Conservation (phyloP, 345 rosid genomes). For the Moringa oleifera region DNA sequence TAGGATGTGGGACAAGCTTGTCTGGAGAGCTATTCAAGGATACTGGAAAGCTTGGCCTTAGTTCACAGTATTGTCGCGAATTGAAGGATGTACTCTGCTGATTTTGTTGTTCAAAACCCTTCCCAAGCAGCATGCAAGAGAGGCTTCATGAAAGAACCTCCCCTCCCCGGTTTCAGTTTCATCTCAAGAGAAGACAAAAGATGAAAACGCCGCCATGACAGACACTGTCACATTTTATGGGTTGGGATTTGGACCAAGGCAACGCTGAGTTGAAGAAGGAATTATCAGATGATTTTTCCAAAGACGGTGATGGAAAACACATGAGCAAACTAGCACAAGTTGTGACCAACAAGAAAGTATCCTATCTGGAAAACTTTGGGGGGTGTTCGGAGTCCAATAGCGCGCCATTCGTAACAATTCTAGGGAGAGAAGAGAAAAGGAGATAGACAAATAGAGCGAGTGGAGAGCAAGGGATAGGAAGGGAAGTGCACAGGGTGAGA, state of each 20-base stretch:
- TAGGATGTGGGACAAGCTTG: conserved; percentile 88
- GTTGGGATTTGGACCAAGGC: conserved; percentile 50
- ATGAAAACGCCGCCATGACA: conserved; percentile 23
- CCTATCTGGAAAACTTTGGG: conserved; percentile 63
- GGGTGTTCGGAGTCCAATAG: conserved; percentile 62
- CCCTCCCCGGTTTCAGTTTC: not conserved
- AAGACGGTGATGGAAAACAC: conserved; percentile 33
- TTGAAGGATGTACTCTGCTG: conserved; percentile 78
- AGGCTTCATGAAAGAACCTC: conserved; percentile 17
- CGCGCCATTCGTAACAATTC: conserved; percentile 33
- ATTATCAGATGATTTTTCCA: conserved; percentile 20
- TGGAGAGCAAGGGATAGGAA: not conserved
- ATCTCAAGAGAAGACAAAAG: conserved; percentile 18
- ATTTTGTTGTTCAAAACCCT: conserved; percentile 52
- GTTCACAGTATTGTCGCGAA: conserved; percentile 65
- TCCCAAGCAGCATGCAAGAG: conserved; percentile 31
- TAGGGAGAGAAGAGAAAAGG: not conserved
- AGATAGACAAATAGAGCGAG: not conserved
- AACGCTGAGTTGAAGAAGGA: conserved; percentile 36
- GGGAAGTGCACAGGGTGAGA: not conserved
- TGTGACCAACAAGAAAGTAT: conserved; percentile 44
- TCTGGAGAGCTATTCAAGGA: conserved; percentile 82
- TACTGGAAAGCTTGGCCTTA: conserved; percentile 83
- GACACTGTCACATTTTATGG: conserved; percentile 72
- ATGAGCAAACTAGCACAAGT: conserved; percentile 33